Base-by-base conservation (phyloP, 2,329 filamentous ascomycete species). In the Paraphoma chrysanthemicola region DNA sequence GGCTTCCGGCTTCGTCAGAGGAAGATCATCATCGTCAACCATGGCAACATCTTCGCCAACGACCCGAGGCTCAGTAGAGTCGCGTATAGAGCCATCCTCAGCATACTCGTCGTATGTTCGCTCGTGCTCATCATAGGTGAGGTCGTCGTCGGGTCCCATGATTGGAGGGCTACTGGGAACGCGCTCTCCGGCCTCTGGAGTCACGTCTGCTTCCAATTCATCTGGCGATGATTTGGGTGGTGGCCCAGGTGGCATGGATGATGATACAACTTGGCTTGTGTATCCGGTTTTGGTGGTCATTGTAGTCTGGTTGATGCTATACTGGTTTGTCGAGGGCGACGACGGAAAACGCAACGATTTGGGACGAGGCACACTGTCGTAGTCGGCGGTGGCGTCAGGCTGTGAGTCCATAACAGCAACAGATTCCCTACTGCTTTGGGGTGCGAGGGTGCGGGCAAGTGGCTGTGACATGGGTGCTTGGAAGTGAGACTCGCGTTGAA, bases 351-450 rank as follows among this genome's bases (percentile, higher is more conserved):
- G 63, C 8, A 69, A 51, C 11, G 62, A 57, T 38, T 68, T 70
- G n/a, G 72, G 73, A 18, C 56, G 68, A 6, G 59, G 64, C 39
- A 69, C 57, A 48, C 65, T 69, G 8, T 73, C 68, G 12, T 66
- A 51, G 29, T 71, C 59, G 12, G 59, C 60, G 46, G 59, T 62
- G 14, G 63, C 60, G 9, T 75, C 70, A 10, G 78, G 78, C 51
- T 82, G 80, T 14, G 81, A 83, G 54, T 82, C 77, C 54, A 79
- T 79, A 16, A 82, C 71, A 8, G 80, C 77, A 18, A 78, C 73
- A 10, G 65, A 70, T 45, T 78, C 77, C 44, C 70, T 76, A 51
- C 67, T 72, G 45, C 69, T 68, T 29, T 63, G 62, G 4, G 64
- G 62, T 46, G 48, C 64, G 14, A 62, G 53, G 9, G 56, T 41